Conservation (phyloP, 2,329 filamentous ascomycete species). For the Fusarium sp. region DNA sequence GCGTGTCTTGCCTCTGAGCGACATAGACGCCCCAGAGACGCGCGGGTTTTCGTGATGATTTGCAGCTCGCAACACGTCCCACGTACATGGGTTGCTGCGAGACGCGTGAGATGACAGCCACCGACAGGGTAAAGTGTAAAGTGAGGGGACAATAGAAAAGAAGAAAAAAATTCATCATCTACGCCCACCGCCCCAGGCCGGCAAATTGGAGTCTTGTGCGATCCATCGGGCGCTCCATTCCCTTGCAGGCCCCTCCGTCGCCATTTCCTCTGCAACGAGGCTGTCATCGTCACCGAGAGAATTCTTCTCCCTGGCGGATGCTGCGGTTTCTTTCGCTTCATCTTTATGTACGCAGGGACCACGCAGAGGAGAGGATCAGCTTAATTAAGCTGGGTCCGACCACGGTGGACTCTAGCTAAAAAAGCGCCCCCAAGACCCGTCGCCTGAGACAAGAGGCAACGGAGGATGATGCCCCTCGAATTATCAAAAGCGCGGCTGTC, state of each 20-base stretch:
- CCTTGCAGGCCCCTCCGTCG: slow-evolving; percentile 22
- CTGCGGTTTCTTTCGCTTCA: slow-evolving; percentile 18
- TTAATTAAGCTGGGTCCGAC: slow-evolving; percentile 34
- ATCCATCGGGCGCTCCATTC: slow-evolving; percentile 32
- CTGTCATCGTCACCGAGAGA: slow-evolving; percentile 23
- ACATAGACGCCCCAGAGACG: slow-evolving; percentile 34
- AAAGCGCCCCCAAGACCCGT: slow-evolving; percentile 11
- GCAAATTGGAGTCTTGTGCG: slow-evolving; percentile 33
- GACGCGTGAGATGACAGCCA: slow-evolving; percentile 41
- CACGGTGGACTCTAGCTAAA: slow-evolving; percentile 8
- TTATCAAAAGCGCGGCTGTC: slow-evolving; percentile 34
- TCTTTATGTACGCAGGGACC: slow-evolving; percentile 28
- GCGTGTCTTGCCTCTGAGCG: slow-evolving; percentile 35
- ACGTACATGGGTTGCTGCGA: slow-evolving; percentile 46
- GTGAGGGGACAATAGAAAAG: slow-evolving; percentile 29
- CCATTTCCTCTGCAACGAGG: slow-evolving; percentile 38
- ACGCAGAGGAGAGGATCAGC: slow-evolving; percentile 17
- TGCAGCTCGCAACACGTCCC: slow-evolving; percentile 42
- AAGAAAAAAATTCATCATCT: slow-evolving; percentile 25
- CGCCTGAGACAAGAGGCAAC: slow-evolving; percentile 34
- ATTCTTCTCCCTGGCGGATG: slow-evolving; percentile 19
- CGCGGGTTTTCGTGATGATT: slow-evolving; percentile 38
- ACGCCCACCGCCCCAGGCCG: slow-evolving; percentile 12
- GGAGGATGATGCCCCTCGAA: slow-evolving; percentile 26
- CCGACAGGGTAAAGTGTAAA: slow-evolving; percentile 14